Evolutionary conservation across 805 yeast species (phyloP).

Genomic region (Nakazawaea populi): DNA sequence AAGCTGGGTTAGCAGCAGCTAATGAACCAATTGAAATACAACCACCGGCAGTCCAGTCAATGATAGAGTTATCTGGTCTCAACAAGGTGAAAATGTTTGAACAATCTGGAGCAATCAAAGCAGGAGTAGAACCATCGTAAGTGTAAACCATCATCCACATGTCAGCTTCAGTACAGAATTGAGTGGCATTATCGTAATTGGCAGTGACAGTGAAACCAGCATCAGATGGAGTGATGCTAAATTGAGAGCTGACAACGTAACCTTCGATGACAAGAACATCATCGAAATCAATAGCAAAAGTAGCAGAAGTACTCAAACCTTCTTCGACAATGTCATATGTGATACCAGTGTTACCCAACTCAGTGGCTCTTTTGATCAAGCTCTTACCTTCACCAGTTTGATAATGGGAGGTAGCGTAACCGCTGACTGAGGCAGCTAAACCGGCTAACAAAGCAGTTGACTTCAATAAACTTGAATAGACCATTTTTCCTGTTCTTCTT

Average conservation of each 20-base stretch:
- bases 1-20: constrained; percentile 4
- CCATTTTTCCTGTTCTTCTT: not conserved
- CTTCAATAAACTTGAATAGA: constrained; percentile 7
- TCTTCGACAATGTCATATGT: constrained; percentile 4
- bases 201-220: constrained; percentile 8
- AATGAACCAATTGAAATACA: constrained; percentile 11
- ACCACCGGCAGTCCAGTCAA: constrained; percentile 11
- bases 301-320: constrained; percentile 5
- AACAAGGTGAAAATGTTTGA: constrained; percentile 10
- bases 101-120: constrained; percentile 12
- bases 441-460: constrained; percentile 7
- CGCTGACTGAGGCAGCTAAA: constrained; percentile 6
- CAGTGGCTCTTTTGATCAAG: constrained; percentile 10
- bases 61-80: not conserved
- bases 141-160: constrained; percentile 10
- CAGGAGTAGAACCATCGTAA: constrained; percentile 10
- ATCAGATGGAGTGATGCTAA: constrained; percentile 4
- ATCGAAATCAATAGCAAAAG: constrained; percentile 9
- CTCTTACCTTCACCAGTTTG: not conserved
- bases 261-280: constrained; percentile 9
- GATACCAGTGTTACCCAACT: constrained; percentile 11
- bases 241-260: constrained; percentile 7
- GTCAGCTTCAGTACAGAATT: constrained; percentile 7
- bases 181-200: constrained; percentile 5
- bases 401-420: not conserved